Conservation (phyloP, 257 asterid species). For the Jacaranda mimosifolia region DNA sequence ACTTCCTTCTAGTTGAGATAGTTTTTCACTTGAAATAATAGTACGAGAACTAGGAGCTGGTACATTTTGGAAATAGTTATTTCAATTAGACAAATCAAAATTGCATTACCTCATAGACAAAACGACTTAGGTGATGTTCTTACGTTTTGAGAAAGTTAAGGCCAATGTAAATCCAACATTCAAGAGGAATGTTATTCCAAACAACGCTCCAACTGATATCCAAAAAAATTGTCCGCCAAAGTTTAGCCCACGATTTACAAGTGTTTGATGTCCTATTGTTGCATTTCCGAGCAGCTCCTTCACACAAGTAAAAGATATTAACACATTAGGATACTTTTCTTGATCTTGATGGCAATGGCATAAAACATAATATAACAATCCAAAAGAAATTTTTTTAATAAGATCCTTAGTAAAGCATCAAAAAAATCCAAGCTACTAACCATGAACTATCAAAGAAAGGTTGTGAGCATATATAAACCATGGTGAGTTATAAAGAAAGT, state of each 20-base stretch:
- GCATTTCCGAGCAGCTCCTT: constrained; percentile 48
- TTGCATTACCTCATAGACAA: not conserved
- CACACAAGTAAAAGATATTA: constrained; percentile 6
- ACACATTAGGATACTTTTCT: not conserved
- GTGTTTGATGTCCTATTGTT: constrained; percentile 58
- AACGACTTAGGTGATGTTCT: constrained; percentile 26
- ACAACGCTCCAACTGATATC: constrained; percentile 61
- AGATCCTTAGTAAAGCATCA: not conserved
- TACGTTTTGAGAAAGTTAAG: constrained; percentile 57
- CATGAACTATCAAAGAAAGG: not conserved
- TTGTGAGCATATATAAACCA: too few relatives aligned
- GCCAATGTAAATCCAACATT: constrained; percentile 59
- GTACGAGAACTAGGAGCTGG: constrained; percentile 47
- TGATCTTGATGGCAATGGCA: not conserved
- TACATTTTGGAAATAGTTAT: constrained; percentile 3
- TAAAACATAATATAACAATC: not conserved
- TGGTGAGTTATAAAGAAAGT: too few relatives aligned
- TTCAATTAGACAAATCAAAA: not conserved
- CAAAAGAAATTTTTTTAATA: not conserved
- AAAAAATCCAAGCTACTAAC: not conserved
- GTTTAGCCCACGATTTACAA: constrained; percentile 57
- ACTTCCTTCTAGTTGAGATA: constrained; percentile 39
- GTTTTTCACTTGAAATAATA: constrained; percentile 46
- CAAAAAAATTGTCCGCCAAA: constrained; percentile 51
- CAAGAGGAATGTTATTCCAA: constrained; percentile 52